These are phyloP conservation scores for Cryoendolithus antarcticus DNA, from an alignment of 2,329 filamentous ascomycete genomes.

Conservation along the genomic window DNA sequence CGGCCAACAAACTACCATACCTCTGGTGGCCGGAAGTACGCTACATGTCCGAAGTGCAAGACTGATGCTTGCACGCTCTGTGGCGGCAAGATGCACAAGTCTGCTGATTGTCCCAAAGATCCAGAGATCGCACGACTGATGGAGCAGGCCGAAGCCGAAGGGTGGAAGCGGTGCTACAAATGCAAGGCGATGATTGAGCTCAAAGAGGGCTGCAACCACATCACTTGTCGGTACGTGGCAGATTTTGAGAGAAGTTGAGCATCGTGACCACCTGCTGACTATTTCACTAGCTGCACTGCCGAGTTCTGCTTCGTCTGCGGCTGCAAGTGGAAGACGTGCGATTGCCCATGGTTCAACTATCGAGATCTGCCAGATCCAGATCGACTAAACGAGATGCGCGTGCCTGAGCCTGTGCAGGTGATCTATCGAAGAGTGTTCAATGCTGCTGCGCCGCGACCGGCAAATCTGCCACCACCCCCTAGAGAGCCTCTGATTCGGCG, in stretches of 20 bases:
- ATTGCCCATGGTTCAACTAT: conserved; percentile 70
- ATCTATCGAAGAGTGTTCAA: conserved; percentile 21
- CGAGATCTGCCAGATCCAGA: conserved; percentile 37
- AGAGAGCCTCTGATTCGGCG: conserved; percentile 2
- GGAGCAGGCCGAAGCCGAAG: conserved; percentile 51
- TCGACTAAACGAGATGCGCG: conserved; percentile 40
- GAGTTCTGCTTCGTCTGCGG: conserved; percentile 85
- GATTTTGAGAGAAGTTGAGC: not conserved
- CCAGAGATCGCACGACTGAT: conserved; percentile 53
- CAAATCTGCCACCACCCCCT: conserved; percentile 9
- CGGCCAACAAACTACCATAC: conserved; percentile 55
- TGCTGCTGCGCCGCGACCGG: conserved; percentile 8
- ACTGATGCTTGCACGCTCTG: conserved; percentile 65
- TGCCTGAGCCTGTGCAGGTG: conserved; percentile 31
- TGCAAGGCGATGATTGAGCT: conserved; percentile 66
- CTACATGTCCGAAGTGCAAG: conserved; percentile 57
- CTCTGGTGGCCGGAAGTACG: conserved; percentile 45
- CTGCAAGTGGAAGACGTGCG: conserved; percentile 67
- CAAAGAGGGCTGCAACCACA: conserved; percentile 76
- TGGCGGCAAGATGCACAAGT: conserved; percentile 60
- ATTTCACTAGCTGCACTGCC: conserved; percentile 46
- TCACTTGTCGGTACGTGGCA: conserved; percentile 52
- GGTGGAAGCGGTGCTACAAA: conserved; percentile 64
- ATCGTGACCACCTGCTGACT: too few relatives aligned
- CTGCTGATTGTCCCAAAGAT: conserved; percentile 58